phyloP scores from a whole-genome alignment of 371 early-diverging fungal species.

The Apophysomyces sp. region DNA sequence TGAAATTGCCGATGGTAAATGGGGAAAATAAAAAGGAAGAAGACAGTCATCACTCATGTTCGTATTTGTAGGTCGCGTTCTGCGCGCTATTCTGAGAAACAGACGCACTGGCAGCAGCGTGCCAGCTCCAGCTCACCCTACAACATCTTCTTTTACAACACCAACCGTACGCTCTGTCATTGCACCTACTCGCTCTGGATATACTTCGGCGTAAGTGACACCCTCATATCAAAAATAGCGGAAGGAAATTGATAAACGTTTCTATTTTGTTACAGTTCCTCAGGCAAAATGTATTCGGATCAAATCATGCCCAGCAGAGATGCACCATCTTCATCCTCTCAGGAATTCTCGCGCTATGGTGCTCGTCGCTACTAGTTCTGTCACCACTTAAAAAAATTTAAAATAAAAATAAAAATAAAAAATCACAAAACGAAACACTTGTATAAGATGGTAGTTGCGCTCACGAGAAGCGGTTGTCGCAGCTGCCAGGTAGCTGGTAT shows the following conservation, averaged over 20 bases:
- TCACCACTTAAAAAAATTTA: no score
- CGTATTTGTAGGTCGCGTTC: constrained; percentile 23
- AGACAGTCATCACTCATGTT: background rate
- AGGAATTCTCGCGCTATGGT: background rate
- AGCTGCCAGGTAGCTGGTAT: no score
- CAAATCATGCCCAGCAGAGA: background rate
- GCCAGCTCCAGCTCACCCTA: background rate
- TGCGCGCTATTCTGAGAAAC: constrained; percentile 36
- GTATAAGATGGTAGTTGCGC: no score
- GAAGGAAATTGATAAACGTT: background rate
- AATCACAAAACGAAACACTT: no score
- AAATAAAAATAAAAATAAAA: background rate
- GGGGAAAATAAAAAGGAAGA: background rate
- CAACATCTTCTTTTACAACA: constrained; percentile 2
- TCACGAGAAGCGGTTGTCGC: no score
- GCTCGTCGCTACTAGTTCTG: background rate
- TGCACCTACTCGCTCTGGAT: constrained; percentile 20
- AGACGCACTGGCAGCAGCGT: constrained; percentile 4
- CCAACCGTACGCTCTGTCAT: constrained; percentile 16
- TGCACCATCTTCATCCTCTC: background rate
- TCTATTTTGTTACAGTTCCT: background rate
- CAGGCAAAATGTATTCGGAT: background rate
- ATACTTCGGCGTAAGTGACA: constrained; percentile 13
- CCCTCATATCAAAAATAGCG: background rate
- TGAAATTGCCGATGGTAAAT: constrained; percentile 42